Evolutionary conservation across 768 basidiomycete genomes (phyloP), one percentile per base, ranked within the genome.

Genomic region (Leccinellum luteum): DNA sequence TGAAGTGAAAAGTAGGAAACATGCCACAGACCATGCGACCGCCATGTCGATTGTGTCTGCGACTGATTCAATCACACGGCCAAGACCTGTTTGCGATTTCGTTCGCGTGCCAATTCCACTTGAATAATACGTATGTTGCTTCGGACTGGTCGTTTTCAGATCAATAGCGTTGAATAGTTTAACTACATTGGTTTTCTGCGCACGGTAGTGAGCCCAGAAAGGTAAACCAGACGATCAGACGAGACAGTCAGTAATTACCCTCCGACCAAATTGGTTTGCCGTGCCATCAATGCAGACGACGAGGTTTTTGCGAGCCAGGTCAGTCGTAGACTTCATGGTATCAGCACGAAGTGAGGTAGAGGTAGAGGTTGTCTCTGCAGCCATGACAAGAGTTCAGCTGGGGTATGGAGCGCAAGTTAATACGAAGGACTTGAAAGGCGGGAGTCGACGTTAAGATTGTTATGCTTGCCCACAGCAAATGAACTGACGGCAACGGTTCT

Each of bases 91-190:
- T 31, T 54, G 57, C 1, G 67, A 63, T 38, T 57, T 64, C 0
- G 65, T 66, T 30, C 66, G 66, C 1, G 74, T 75, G 12, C 73
- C 73, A 35, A 74, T 71, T 4, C 73, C 74, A 49, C 74, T 75
- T 43, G 68, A 66, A 44, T 75, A 75, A 48, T 69, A 75, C 3
- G 71, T 68, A 8, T 63, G 55, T 48, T 75, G 74, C n/a, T 31
- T 23, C 14, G 43, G 41, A 19, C 28, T 23, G 6, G 57, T 44
- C 31, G 65, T 47, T 32, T 58, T 50, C 13, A 58, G 28, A 32
- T 61, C 57, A 10, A 73, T 50, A 15, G 30, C 19, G 19, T 32
- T 21, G 17, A 51, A 34, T 21, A 51, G 32, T 34, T 51, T 34
- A 9, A 51, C 19, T 15, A 51, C 49, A 19, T 51, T 51, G 32